Evolutionary conservation across 1,284 basidiomycete species (phyloP).

Genomic region (Heterobasidion occidentale): DNA sequence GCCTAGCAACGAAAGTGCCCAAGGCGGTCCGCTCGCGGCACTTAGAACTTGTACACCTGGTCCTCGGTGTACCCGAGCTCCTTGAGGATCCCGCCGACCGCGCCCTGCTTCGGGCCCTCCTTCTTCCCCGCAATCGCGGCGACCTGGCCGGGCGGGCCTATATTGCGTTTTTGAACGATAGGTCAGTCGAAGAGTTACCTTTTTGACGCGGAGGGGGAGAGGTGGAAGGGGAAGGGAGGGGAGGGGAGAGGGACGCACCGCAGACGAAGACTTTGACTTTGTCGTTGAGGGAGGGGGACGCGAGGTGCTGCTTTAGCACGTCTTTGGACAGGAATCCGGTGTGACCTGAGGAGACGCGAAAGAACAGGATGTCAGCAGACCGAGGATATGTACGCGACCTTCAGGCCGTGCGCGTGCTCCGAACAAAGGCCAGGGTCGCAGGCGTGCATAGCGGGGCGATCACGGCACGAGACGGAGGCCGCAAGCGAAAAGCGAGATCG

Average conservation of each 20-base stretch:
- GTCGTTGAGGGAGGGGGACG: conserved; percentile 58
- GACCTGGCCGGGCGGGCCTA: conserved; percentile 84
- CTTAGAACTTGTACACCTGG: conserved; percentile 43
- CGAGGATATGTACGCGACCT: no score
- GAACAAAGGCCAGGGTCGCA: no score
- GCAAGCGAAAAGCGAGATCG: no score
- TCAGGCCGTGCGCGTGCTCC: no score
- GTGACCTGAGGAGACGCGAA: conserved; percentile 30
- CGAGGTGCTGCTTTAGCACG: conserved; percentile 67
- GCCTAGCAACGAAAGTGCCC: background rate
- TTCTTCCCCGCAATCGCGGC: conserved; percentile 74
- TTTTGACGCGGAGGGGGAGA: no score
- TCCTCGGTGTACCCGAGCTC: conserved; percentile 82
- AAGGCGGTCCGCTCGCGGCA: background rate
- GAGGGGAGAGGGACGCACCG: conserved; percentile 34
- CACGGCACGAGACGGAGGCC: no score
- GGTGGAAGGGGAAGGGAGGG: background rate
- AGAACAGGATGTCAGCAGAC: background rate
- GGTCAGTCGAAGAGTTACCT: no score
- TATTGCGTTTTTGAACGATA: background rate
- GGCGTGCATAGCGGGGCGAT: no score
- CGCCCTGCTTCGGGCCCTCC: conserved; percentile 76
- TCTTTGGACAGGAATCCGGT: conserved; percentile 70
- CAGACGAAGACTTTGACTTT: conserved; percentile 91
- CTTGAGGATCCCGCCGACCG: conserved; percentile 76